Evolutionary conservation across 2,329 filamentous ascomycete genomes (phyloP).

Genomic region (Talaromyces sp.): DNA sequence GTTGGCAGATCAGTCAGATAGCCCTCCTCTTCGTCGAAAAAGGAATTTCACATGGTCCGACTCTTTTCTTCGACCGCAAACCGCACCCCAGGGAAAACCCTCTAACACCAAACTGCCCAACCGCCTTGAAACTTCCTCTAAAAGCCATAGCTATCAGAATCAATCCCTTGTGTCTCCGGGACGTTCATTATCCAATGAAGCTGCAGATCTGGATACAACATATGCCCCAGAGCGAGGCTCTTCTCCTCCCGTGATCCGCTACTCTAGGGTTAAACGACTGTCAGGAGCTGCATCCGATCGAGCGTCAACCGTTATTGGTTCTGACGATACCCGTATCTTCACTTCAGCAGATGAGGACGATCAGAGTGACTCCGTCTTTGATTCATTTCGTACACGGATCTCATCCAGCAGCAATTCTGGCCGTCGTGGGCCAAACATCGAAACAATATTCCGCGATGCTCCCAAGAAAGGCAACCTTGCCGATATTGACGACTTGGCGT

Average conservation of each 20-base stretch:
- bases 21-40: conserved; percentile 22
- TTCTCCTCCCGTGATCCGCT: conserved; percentile 23
- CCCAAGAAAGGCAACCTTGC: conserved; percentile 40
- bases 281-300: conserved; percentile 56
- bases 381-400: conserved; percentile 57
- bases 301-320: conserved; percentile 55
- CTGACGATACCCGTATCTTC: conserved; percentile 55
- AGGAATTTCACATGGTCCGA: conserved; percentile 38
- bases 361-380: conserved; percentile 57
- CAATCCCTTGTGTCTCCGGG: conserved; percentile 1
- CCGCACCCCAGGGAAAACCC: conserved; percentile 23
- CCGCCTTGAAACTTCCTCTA: neutral
- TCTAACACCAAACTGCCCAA: neutral
- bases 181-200: neutral
- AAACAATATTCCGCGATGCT: conserved; percentile 59
- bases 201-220: neutral
- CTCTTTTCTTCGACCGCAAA: conserved; percentile 30
- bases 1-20: conserved; percentile 22
- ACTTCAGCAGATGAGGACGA: conserved; percentile 58
- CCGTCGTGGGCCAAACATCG: conserved; percentile 53
- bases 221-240: conserved; percentile 8
- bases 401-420: conserved; percentile 50
- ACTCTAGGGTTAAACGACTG: conserved; percentile 43
- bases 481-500: conserved; percentile 45
- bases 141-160: neutral